These are phyloP conservation scores for Mycena rebaudengoi DNA, from an alignment of 768 basidiomycete species.

Conservation along the genomic window DNA sequence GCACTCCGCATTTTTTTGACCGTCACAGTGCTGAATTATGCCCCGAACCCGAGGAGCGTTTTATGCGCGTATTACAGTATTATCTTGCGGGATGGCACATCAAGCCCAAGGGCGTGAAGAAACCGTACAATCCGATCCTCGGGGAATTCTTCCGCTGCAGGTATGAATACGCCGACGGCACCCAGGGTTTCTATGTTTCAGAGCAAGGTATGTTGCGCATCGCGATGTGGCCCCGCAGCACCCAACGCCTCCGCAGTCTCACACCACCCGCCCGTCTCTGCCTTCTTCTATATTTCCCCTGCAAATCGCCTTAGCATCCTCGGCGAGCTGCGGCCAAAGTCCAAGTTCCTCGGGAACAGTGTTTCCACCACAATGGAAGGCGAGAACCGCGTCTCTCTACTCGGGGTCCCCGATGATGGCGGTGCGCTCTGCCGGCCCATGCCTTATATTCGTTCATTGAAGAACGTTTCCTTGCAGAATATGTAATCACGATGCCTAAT, in stretches of 20 bases:
- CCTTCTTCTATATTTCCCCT: slow-evolving; percentile 96
- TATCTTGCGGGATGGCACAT: slow-evolving; percentile 99
- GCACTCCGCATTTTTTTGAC: slow-evolving; percentile 14
- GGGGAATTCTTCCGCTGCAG: slow-evolving; percentile 98
- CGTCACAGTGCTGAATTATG: slow-evolving; percentile 76
- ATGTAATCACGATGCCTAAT: slow-evolving; percentile 95
- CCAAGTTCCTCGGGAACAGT: slow-evolving; percentile 95
- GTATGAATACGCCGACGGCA: slow-evolving; percentile 91
- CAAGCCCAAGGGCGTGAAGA: slow-evolving; percentile 99
- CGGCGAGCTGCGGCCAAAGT: slow-evolving; percentile 95
- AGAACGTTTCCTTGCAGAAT: slow-evolving; percentile 56
- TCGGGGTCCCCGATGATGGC: slow-evolving; percentile 87
- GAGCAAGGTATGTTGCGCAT: slow-evolving; percentile 77
- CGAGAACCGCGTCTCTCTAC: slow-evolving; percentile 85
- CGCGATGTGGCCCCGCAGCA: background rate
- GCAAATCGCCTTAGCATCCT: slow-evolving; percentile 86
- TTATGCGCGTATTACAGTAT: slow-evolving; percentile 89
- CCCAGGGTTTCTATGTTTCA: slow-evolving; percentile 93
- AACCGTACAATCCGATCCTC: slow-evolving; percentile 98
- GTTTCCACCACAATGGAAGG: slow-evolving; percentile 98
- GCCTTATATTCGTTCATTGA: slow-evolving; percentile 3
- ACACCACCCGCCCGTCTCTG: slow-evolving; percentile 93
- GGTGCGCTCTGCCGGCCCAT: slow-evolving; percentile 56
- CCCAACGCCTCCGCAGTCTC: slow-evolving; percentile 68
- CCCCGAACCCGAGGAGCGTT: slow-evolving; percentile 87